Evolutionary conservation across 495 filamentous ascomycete species (phyloP).

Genomic region (Rostrohypoxylon terebratum): DNA sequence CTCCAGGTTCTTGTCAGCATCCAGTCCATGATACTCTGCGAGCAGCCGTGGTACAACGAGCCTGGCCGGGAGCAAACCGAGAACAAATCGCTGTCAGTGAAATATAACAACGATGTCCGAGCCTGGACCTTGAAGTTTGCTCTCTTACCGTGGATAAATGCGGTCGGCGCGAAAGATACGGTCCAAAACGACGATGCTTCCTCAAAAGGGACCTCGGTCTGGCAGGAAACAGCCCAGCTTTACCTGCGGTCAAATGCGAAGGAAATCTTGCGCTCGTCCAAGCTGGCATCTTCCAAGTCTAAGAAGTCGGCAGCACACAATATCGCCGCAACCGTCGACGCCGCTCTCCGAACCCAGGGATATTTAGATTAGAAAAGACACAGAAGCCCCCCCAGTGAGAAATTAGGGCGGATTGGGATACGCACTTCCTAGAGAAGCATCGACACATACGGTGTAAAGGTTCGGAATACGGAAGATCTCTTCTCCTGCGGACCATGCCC

Average conservation of each 20-base stretch:
- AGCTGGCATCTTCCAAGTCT: constrained; percentile 4
- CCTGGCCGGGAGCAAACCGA: constrained; percentile 57
- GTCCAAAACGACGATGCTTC: background rate
- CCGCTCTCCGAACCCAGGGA: constrained; percentile 4
- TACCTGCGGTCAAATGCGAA: constrained; percentile 26
- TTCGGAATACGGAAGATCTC: background rate
- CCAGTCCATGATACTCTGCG: constrained; percentile 71
- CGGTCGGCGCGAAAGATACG: constrained; percentile 21
- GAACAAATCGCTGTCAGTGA: constrained; percentile 39
- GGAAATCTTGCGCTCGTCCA: constrained; percentile 11
- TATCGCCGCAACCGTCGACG: background rate
- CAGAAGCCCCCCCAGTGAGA: no score
- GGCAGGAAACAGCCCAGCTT: constrained; percentile 27
- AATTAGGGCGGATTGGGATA: background rate
- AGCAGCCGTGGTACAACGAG: constrained; percentile 69
- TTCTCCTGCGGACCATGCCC: background rate
- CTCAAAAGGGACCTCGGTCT: background rate
- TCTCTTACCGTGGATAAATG: constrained; percentile 61
- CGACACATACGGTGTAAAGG: background rate
- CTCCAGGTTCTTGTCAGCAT: constrained; percentile 71
- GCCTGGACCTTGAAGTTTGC: constrained; percentile 58
- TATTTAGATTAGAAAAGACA: constrained; percentile 9
- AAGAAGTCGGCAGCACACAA: background rate
- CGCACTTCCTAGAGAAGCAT: background rate
- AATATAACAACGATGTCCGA: constrained; percentile 56